phyloP scores from a whole-genome alignment of 1,139 yeast genomes.

The Schwanniomyces etchellsii region DNA sequence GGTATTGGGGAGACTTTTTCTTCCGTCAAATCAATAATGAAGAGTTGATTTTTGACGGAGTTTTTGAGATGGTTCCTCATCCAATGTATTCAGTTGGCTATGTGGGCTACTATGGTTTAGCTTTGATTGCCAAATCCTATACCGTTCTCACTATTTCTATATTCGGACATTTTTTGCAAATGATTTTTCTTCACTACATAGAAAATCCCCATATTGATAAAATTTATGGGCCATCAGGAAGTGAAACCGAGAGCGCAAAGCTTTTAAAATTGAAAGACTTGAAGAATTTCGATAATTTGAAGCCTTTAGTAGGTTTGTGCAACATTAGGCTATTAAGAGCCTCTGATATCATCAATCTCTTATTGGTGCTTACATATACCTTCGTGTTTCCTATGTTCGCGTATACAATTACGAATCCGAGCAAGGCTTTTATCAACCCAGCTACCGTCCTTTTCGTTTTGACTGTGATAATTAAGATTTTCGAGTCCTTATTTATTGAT shows the following conservation, averaged over 20 bases:
- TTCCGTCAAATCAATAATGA: constrained; percentile 71
- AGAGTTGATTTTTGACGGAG: constrained; percentile 83
- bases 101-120: constrained; percentile 83
- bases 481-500: constrained; percentile 52
- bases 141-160: constrained; percentile 67
- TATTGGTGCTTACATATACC: constrained; percentile 40
- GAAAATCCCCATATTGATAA: constrained; percentile 88
- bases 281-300: constrained; percentile 41
- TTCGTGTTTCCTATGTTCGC: constrained; percentile 42
- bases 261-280: constrained; percentile 39
- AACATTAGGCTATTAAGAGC: constrained; percentile 65
- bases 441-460: constrained; percentile 34
- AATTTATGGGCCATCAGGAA: constrained; percentile 53
- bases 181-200: constrained; percentile 68
- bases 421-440: constrained; percentile 8
- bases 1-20: constrained; percentile 97
- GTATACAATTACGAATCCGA: constrained; percentile 17
- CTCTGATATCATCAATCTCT: constrained; percentile 55
- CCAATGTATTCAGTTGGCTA: constrained; percentile 93
- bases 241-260: constrained; percentile 31
- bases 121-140: constrained; percentile 72
- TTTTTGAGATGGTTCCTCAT: constrained; percentile 87
- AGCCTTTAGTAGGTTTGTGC: constrained; percentile 59
- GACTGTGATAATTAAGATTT: constrained; percentile 46
- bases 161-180: constrained; percentile 74